Base-by-base conservation (phyloP, 768 basidiomycete genomes). In the Boletus pseudopeckii region DNA sequence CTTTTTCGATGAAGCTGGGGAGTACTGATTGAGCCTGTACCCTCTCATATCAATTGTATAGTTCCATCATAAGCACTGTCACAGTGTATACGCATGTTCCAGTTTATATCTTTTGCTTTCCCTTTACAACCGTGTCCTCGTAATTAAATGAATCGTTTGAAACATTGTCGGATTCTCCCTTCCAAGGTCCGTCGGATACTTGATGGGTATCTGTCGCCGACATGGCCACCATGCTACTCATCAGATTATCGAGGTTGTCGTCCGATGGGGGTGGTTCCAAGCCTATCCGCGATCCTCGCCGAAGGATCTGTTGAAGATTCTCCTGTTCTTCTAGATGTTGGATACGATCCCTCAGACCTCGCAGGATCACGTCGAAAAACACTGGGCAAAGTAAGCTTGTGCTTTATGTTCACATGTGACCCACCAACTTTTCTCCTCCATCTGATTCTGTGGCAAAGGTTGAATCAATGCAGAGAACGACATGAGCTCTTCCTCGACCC, bases 1-100 rank as follows among this genome's bases (percentile, higher is more conserved):
- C 56, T 86, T 80, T 64, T 89, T 89, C 62, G 58, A 64, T 56
- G 62, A 75, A 71, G 49, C 53, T 22, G 68, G 68, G n/a, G 69
- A 72, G 50, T 64, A 71, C 50, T 69, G 40, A 66, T 46, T 17
- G 30, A 7, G 20, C 15, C 4, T 18, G 32, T 22, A 8, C 9
- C 18, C 1, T 32, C 14, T 20, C 18, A 7, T 17, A 17, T 37
- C 3, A 22, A 5, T 17, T 10, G 15, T 13, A 28, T 11, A 11
- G 15, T 26, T 36, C 20, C 32, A 37, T 39, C n/a, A 32, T n/a
- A 34, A 24, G 9, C 15, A 22, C 26, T 15, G 28, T 18, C 36
- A n/a, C 30, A 22, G 26, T 42, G 24, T 5, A 39, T 36, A 24
- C 7, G 38, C 6, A 22, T 15, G n/a, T 30, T 36, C 39, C 18